These are phyloP conservation scores for Erythrophleum ivorense DNA, from an alignment of 331 rosid genomes.

Conservation along the genomic window DNA sequence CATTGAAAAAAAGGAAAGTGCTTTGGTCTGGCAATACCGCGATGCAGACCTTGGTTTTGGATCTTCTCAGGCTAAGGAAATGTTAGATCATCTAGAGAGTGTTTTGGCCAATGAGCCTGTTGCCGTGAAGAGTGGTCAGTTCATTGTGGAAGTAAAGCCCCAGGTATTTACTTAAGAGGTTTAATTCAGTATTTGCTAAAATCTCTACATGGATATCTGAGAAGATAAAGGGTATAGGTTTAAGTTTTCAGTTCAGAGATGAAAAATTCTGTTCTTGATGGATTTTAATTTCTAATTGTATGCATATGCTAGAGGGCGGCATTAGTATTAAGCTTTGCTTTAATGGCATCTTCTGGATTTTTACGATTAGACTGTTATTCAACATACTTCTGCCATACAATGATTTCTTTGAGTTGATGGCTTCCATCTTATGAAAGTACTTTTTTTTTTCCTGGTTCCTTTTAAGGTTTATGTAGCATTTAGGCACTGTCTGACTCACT, in stretches of 20 bases:
- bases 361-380: neutral
- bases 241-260: neutral
- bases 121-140: constrained; percentile 63
- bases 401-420: neutral
- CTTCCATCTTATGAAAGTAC: neutral
- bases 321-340: neutral
- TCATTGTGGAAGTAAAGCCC: constrained; percentile 65
- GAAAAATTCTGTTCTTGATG: neutral
- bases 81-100: constrained; percentile 69
- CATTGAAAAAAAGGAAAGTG: constrained; percentile 61
- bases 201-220: neutral
- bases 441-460: neutral
- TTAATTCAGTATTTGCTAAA: constrained; percentile 1
- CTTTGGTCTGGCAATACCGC: constrained; percentile 67
- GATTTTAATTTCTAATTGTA: neutral
- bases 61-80: constrained; percentile 65
- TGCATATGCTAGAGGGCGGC: neutral
- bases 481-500: neutral
- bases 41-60: constrained; percentile 67
- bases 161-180: constrained; percentile 53
- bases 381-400: neutral
- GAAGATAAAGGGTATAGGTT: neutral
- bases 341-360: neutral
- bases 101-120: constrained; percentile 72
- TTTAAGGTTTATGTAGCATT: neutral